Base-by-base conservation (phyloP, 257 asterid genomes). In the Sherardia arvensis region DNA sequence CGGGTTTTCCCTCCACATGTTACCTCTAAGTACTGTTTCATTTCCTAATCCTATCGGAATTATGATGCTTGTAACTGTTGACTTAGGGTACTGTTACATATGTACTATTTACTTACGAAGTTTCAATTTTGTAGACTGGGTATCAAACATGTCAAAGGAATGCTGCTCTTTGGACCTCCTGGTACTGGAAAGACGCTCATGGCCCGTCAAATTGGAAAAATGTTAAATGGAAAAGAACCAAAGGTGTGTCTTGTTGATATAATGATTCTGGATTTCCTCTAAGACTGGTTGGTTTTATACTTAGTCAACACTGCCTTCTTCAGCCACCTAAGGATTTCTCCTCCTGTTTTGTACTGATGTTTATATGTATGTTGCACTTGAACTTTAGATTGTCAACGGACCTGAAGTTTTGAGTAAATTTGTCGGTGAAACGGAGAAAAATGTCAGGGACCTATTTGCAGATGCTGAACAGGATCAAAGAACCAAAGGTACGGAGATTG, bases 151-250 rank as follows among this genome's bases (percentile, higher is more conserved):
- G 99, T 93, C 53, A 93, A 93, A 71, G 99, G 99, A 77, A 93
- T 93, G 97, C 83, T 93, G 76, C 97, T 93, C 55, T 78, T 58
- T 75, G 99, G 99, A 70, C 99, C 99, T 72, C 99, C 99, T 80
- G 99, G 99, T 74, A 93, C 99, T 67, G 99, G 99, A 58, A 93
- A 93, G 86, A 93, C 99, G 59, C 80, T 93, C 64, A 90, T 93
- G 94, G 99, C 99, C 71, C 97, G 99, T 20, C 99, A 93, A 84
- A 93, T 93, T 74, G 99, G 99, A 57, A 93, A 90, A 73, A 87
- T 93, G 91, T 76, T 93, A 69, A 83, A 93, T 66, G 99, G 97
- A 65, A 93, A 90, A 82, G 99, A 93, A 72, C 99, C 99, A 32
- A 93, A 93, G 99, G 99, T 90, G 77, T 66, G 26, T 53, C 64